Percentiles rank a stretch among this genome's conserved stretches.
Evolutionary conservation across 306 rosid genomes (phyloP).

Genomic region (Cucumis sativus): DNA sequence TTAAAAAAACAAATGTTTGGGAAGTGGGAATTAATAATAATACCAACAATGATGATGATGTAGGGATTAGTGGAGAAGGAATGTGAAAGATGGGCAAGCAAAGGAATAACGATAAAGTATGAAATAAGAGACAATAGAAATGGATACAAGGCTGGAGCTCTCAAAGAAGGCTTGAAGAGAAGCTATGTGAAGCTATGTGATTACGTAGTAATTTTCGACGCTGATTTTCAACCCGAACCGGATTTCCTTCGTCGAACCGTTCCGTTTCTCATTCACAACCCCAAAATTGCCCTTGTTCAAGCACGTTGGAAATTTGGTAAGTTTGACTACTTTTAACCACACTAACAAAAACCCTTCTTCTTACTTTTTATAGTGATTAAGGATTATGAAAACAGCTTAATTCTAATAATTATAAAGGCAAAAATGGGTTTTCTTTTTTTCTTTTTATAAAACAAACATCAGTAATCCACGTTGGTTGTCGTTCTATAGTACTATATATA

Average conservation of each 20-base stretch:
- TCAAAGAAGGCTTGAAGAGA: conserved; percentile 48
- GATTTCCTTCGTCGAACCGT: conserved; percentile 40
- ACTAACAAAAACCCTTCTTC: no score
- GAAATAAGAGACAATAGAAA: conserved; percentile 43
- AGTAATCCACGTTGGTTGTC: no score
- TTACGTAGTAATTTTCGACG: conserved; percentile 47
- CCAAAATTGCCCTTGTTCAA: conserved; percentile 36
- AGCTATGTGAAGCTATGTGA: conserved; percentile 44
- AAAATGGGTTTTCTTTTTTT: no score
- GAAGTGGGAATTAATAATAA: no score
- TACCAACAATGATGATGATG: background rate
- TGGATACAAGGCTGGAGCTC: conserved; percentile 60
- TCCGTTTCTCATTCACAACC: conserved; percentile 43
- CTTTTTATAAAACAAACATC: no score
- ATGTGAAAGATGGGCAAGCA: conserved; percentile 42
- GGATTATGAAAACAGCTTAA: no score
- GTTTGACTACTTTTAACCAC: background rate
- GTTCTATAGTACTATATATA: no score
- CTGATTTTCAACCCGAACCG: conserved; percentile 60
- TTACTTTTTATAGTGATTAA: no score
- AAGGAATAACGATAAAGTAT: conserved; percentile 48
- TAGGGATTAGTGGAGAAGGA: conserved; percentile 42
- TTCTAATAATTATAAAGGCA: no score
- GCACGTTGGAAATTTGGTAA: conserved; percentile 60
- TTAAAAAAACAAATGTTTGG: no score